phyloP scores from a whole-genome alignment of 2,329 filamentous ascomycete species.

The Aspergillus awamori region DNA sequence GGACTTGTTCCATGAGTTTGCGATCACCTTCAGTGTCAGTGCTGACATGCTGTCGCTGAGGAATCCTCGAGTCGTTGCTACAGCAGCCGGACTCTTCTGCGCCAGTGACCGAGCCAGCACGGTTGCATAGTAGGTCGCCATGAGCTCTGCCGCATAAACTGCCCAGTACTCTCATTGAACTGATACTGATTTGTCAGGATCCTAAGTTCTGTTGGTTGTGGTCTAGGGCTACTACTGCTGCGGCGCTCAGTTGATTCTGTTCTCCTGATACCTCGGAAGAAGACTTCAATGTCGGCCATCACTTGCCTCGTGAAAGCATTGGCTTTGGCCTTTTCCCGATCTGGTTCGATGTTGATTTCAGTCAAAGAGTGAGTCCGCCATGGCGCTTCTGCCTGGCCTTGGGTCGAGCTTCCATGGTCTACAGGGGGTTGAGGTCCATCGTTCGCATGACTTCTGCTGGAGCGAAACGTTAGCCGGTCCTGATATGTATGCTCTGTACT shows the following conservation, averaged over 20 bases:
- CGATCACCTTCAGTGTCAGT: conserved; percentile 21
- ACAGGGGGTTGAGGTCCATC: conserved; percentile 19
- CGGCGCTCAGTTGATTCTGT: conserved; percentile 15
- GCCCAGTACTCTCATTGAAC: conserved; percentile 18
- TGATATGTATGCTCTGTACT: conserved; percentile 16
- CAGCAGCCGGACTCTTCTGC: too few relatives aligned
- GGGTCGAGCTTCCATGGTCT: conserved; percentile 29
- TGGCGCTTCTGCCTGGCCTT: conserved; percentile 20
- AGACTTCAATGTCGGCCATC: conserved; percentile 19
- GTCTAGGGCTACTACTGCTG: too few relatives aligned
- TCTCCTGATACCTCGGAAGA: conserved; percentile 25
- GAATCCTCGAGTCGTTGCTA: conserved; percentile 19
- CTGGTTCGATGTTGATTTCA: conserved; percentile 27
- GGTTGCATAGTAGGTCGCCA: conserved; percentile 18
- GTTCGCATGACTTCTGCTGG: conserved; percentile 25
- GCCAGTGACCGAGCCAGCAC: too few relatives aligned
- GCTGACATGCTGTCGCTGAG: conserved; percentile 25
- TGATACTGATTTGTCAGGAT: conserved; percentile 15
- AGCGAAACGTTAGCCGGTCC: conserved; percentile 24
- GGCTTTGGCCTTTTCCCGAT: conserved; percentile 22
- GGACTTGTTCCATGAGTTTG: conserved; percentile 22
- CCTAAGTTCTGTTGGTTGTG: conserved; percentile 12
- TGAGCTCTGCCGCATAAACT: conserved; percentile 20
- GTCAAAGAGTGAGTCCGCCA: conserved; percentile 26
- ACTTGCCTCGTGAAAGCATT: too few relatives aligned